A percentile compares a stretch with the other conserved stretches of the same genome.
phyloP scores from a whole-genome alignment of 345 rosid species.

The Salix exigua region DNA sequence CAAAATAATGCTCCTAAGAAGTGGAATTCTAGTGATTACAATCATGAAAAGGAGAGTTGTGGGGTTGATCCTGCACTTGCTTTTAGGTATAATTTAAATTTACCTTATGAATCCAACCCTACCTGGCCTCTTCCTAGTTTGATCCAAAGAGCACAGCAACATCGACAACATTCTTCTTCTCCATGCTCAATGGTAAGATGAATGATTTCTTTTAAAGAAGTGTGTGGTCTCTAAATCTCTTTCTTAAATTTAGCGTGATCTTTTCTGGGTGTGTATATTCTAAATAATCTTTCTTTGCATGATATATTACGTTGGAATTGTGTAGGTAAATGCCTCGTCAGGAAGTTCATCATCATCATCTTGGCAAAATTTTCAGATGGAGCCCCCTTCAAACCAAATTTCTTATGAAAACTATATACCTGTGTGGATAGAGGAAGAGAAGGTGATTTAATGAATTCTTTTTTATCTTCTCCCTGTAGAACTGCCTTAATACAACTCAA shows the following conservation, averaged over 20 bases:
- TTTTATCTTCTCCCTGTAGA: not conserved
- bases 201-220: not conserved
- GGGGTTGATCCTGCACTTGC: slow-evolving; percentile 30
- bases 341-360: slow-evolving; percentile 39
- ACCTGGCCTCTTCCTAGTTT: slow-evolving; percentile 31
- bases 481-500: not conserved
- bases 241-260: not conserved
- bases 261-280: too few species aligned
- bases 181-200: slow-evolving; percentile 35
- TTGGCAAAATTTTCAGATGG: slow-evolving; percentile 37
- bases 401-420: slow-evolving; percentile 29
- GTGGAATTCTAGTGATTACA: slow-evolving; percentile 25
- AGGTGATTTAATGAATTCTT: slow-evolving; percentile 24
- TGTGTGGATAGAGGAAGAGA: slow-evolving; percentile 40
- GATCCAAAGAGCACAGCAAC: slow-evolving; percentile 32
- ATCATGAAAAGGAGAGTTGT: slow-evolving; percentile 27
- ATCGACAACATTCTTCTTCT: slow-evolving; percentile 19
- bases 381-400: slow-evolving; percentile 87
- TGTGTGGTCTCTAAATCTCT: not conserved
- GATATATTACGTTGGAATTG: not conserved
- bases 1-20: slow-evolving; percentile 17
- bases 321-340: slow-evolving; percentile 47
- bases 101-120: slow-evolving; percentile 32
- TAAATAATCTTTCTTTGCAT: not conserved
- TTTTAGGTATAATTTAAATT: slow-evolving; percentile 18